phyloP scores from a whole-genome alignment of 371 early-diverging fungal genomes.

The Coemansia sp. region DNA sequence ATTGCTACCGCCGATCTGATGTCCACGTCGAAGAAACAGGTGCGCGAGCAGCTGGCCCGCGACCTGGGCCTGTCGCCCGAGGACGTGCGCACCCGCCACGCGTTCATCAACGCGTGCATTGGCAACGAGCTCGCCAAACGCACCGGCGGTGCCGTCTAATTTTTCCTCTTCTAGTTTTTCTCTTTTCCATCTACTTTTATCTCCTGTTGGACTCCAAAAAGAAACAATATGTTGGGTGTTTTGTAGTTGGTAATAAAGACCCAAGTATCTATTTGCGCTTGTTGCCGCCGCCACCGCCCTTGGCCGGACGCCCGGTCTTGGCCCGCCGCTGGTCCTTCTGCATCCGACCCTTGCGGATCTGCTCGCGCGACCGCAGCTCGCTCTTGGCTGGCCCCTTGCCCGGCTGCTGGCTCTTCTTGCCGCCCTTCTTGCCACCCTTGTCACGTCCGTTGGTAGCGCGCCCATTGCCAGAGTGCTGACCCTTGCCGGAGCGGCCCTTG shows the following conservation, averaged over 20 bases:
- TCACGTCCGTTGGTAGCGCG: background rate
- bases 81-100: slow-evolving; percentile 70
- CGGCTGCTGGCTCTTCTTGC: background rate
- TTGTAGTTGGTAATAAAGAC: background rate
- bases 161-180: background rate
- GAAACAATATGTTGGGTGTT: too few species aligned
- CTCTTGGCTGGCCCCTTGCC: slow-evolving; percentile 57
- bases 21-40: slow-evolving; percentile 81
- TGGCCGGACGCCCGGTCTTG: slow-evolving; percentile 64
- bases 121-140: slow-evolving; percentile 54
- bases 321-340: slow-evolving; percentile 63
- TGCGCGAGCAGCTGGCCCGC: slow-evolving; percentile 61
- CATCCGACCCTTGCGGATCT: slow-evolving; percentile 79
- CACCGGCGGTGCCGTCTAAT: slow-evolving; percentile 5
- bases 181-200: background rate
- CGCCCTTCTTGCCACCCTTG: slow-evolving; percentile 29
- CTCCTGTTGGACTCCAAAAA: too few species aligned
- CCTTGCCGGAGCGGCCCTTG: background rate
- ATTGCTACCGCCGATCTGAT: slow-evolving; percentile 71
- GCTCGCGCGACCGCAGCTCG: slow-evolving; percentile 81
- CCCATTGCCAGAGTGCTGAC: too few species aligned
- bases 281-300: slow-evolving; percentile 19
- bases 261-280: slow-evolving; percentile 34
- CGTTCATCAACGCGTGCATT: slow-evolving; percentile 82
- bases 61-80: slow-evolving; percentile 57